Conservation (phyloP, 2,329 filamentous ascomycete genomes). For the Ophiostoma australiae region DNA sequence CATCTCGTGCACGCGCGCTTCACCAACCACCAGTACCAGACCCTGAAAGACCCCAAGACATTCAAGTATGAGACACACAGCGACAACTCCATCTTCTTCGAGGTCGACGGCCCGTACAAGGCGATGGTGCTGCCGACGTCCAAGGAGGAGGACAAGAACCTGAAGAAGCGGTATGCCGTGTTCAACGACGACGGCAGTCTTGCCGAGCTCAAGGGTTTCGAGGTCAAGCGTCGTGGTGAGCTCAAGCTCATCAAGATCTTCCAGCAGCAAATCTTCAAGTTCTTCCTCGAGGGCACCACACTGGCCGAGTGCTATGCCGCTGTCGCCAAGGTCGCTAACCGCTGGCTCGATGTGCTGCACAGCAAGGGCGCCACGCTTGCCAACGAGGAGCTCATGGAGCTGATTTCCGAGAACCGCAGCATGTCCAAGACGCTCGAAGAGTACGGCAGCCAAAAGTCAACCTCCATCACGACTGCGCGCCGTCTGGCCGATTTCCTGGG, state of each 20-base stretch:
- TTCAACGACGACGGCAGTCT: slow-evolving; percentile 97
- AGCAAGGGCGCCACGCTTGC: slow-evolving; percentile 83
- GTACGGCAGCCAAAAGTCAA: slow-evolving; percentile 92
- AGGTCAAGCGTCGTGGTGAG: slow-evolving; percentile 95
- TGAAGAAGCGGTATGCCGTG: slow-evolving; percentile 98
- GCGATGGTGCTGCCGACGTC: slow-evolving; percentile 97
- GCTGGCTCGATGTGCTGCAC: slow-evolving; percentile 92
- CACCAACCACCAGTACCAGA: slow-evolving; percentile 97
- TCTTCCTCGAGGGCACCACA: slow-evolving; percentile 88
- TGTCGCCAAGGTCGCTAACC: slow-evolving; percentile 91
- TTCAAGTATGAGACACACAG: slow-evolving; percentile 95
- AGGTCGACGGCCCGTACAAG: slow-evolving; percentile 94
- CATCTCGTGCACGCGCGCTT: slow-evolving; percentile 92
- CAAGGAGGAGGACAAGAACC: slow-evolving; percentile 98
- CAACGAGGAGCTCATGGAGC: slow-evolving; percentile 94
- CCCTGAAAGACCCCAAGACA: slow-evolving; percentile 68
- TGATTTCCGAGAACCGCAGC: slow-evolving; percentile 99
- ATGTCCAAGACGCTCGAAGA: slow-evolving; percentile 97
- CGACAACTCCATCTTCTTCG: slow-evolving; percentile 99
- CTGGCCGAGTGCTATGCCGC: slow-evolving; percentile 83
- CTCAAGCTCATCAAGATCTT: slow-evolving; percentile 99
- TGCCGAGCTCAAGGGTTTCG: slow-evolving; percentile 94
- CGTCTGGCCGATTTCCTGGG: slow-evolving; percentile 93
- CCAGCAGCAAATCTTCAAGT: slow-evolving; percentile 98
- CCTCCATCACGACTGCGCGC: slow-evolving; percentile 96